Evolutionary conservation across 2,329 filamentous ascomycete species (phyloP).

Genomic region (Penicillium carneum): DNA sequence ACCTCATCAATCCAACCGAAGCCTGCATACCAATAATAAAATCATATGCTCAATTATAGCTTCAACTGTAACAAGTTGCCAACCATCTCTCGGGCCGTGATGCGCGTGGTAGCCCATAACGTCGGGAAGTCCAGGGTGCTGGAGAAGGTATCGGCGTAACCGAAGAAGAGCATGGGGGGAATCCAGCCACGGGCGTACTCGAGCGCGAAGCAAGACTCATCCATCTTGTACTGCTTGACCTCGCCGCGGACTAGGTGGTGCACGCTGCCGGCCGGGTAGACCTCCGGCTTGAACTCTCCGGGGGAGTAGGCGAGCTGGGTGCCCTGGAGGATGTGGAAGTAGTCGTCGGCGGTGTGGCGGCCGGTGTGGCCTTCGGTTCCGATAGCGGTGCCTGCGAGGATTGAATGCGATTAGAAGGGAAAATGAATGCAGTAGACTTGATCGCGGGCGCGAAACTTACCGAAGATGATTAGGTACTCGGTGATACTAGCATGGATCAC

Average conservation of each 20-base stretch:
- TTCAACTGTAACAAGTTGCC: conserved; percentile 74
- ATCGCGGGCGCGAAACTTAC: conserved; percentile 44
- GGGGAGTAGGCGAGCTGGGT: conserved; percentile 51
- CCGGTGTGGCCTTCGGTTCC: conserved; percentile 89
- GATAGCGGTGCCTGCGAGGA: conserved; percentile 44
- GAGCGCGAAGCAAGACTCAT: conserved; percentile 48
- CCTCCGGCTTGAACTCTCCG: conserved; percentile 49
- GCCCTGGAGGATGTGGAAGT: conserved; percentile 80
- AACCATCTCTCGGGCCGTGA: conserved; percentile 80
- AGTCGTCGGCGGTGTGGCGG: conserved; percentile 90
- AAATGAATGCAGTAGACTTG: not conserved
- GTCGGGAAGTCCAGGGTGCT: conserved; percentile 87
- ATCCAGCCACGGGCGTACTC: conserved; percentile 74
- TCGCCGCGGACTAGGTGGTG: conserved; percentile 64
- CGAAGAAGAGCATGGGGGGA: conserved; percentile 89
- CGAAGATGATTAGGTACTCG: conserved; percentile 90
- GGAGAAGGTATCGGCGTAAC: conserved; percentile 79
- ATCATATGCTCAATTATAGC: conserved; percentile 59
- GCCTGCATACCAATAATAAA: not conserved
- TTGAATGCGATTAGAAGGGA: not conserved
- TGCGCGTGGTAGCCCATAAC: conserved; percentile 75
- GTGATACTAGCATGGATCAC: conserved; percentile 89
- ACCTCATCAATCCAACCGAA: conserved; percentile 4
- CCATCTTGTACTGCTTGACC: conserved; percentile 73
- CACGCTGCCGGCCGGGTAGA: conserved; percentile 49